These are phyloP conservation scores for Neophaeococcomyces aloes DNA, from an alignment of 2,329 filamentous ascomycete species.

Conservation along the genomic window DNA sequence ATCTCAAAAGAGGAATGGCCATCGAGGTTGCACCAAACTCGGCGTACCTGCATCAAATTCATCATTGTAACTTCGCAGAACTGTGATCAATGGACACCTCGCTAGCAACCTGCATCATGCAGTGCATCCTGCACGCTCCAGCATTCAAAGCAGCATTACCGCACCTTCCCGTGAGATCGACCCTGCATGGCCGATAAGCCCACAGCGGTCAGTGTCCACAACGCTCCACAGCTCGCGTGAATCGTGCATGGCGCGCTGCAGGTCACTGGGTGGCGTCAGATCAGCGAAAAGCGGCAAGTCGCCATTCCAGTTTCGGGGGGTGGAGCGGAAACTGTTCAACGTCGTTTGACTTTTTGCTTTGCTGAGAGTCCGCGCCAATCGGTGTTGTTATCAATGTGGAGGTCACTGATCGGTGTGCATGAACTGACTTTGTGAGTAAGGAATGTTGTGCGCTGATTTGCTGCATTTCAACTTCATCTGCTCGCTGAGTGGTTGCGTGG, in stretches of 20 bases:
- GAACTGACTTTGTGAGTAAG: too few relatives aligned
- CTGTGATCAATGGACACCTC: neutral
- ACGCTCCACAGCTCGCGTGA: neutral
- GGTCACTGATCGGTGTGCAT: too few relatives aligned
- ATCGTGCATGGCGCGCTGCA: conserved; percentile 2
- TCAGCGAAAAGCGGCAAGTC: conserved; percentile 24
- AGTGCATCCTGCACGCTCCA: conserved; percentile 5
- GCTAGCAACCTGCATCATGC: conserved; percentile 5
- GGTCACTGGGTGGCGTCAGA: neutral
- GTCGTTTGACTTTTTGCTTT: conserved; percentile 15
- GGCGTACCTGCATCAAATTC: neutral
- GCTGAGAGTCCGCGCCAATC: conserved; percentile 13
- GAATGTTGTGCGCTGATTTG: conserved; percentile 17
- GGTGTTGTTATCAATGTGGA: conserved; percentile 12
- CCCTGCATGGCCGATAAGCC: conserved; percentile 6
- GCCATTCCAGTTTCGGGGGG: conserved; percentile 22
- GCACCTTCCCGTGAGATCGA: conserved; percentile 2
- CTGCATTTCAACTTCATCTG: conserved; percentile 16
- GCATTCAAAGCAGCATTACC: neutral
- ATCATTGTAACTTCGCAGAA: neutral
- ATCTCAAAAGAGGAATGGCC: neutral
- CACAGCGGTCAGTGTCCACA: neutral
- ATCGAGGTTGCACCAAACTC: neutral
- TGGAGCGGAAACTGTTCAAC: conserved; percentile 24
- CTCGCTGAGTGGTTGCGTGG: conserved; percentile 2